Base-by-base conservation (phyloP, 2,329 filamentous ascomycete genomes). In the Emmonsia crescens region DNA sequence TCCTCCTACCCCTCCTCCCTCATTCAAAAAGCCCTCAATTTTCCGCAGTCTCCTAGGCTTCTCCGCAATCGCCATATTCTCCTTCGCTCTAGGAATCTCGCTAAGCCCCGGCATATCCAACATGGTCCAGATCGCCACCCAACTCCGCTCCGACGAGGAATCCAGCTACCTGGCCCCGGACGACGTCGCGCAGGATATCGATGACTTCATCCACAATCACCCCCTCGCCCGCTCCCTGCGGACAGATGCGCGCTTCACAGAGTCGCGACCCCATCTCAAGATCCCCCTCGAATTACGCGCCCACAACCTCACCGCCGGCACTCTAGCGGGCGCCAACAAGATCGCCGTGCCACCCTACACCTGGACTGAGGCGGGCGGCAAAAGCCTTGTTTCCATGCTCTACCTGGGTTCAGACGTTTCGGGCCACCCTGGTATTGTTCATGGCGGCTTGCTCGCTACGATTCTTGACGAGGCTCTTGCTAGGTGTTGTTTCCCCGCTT, bases 191-290 rank as follows among this genome's bases (percentile, higher is more conserved):
- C 75, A 72, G 65, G 81, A 83, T 64, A 84, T 95, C 68, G 88
- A 96, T 66, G 79, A 84, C 9, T 83, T 84, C 70, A 90, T 97
- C 73, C 83, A 86, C 70, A 83, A 80, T 54, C 91, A 94, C 76
- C 87, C 90, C 0, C 73, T 96, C n/a, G 82, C 88, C 4, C 73
- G 80, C n/a, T 79, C 82, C 49, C 79, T 97, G 57, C 87, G 92
- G 55, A 75, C 76, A 21, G 81, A 89, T 68, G 79, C 85, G 0
- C 82, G 83, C 31, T 88, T 87, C 74, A 82, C 79, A 40, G 91
- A 96, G 74, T 87, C 88, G 40, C 84, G 94, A 48, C 93, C 93
- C 12, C 91, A 96, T 72, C 79, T 96, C 72, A 94, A 92, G 75
- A 88, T 96, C 70, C 91, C 93, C 0, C 78, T 80, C 31, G 75